Conservation (phyloP, 1,139 yeast genomes). For the Nakaseomyces delphensis region DNA sequence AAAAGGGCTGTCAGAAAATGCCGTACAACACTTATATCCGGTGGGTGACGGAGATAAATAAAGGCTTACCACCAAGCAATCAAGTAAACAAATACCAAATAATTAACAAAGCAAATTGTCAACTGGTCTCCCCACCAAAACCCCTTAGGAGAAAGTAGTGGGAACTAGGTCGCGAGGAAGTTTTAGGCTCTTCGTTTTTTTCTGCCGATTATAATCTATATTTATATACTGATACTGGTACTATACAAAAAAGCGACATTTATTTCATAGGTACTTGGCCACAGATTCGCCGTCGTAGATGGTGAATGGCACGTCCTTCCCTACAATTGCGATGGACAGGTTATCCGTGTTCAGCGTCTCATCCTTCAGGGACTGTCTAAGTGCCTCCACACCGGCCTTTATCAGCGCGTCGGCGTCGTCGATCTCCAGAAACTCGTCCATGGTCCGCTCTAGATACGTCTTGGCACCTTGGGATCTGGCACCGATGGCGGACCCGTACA, state of each 20-base stretch:
- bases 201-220: too few relatives aligned
- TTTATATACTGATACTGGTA: too few relatives aligned
- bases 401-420: conserved; percentile 63
- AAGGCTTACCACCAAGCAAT: too few relatives aligned
- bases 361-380: conserved; percentile 92
- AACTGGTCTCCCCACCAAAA: too few relatives aligned
- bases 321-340: conserved; percentile 87
- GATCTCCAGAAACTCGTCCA: conserved; percentile 53
- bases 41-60: too few relatives aligned
- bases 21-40: too few relatives aligned
- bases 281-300: conserved; percentile 82
- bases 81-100: too few relatives aligned
- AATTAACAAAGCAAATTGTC: too few relatives aligned
- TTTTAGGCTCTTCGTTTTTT: too few relatives aligned
- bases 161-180: too few relatives aligned
- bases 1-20: too few relatives aligned
- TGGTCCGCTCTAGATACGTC: conserved; percentile 83
- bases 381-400: conserved; percentile 80
- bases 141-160: too few relatives aligned
- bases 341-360: conserved; percentile 78
- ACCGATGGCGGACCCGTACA: conserved; percentile 91
- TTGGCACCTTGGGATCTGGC: conserved; percentile 98
- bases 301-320: conserved; percentile 64
- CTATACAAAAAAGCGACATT: neutral
- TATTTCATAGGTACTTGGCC: conserved; percentile 42